Evolutionary conservation across 1,139 yeast genomes (phyloP).

Genomic region (Hansenula sp.): DNA sequence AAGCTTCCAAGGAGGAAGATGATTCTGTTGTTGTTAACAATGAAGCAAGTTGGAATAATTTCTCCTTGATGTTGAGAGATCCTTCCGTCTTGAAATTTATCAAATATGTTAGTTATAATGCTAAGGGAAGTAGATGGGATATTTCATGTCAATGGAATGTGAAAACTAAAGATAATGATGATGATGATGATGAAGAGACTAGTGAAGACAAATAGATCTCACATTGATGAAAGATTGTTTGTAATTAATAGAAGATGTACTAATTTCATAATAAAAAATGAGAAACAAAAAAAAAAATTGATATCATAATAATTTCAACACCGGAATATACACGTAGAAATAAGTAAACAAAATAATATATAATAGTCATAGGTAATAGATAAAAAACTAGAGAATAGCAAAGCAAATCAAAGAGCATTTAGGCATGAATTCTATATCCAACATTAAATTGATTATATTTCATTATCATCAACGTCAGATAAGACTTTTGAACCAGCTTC

Average conservation of each 20-base stretch:
- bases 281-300: background rate
- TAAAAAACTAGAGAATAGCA: background rate
- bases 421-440: too few relatives aligned
- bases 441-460: conserved; percentile 5
- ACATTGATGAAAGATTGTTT: too few relatives aligned
- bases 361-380: background rate
- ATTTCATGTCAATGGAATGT: conserved; percentile 78
- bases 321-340: too few relatives aligned
- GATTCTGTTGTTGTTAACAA: conserved; percentile 79
- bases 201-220: too few relatives aligned
- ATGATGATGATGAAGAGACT: conserved; percentile 26
- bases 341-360: background rate
- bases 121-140: conserved; percentile 95
- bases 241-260: too few relatives aligned
- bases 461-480: conserved; percentile 24
- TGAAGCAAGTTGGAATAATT: conserved; percentile 81
- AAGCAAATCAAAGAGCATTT: too few relatives aligned
- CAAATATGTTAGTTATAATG: conserved; percentile 85
- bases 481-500: conserved; percentile 37
- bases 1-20: conserved; percentile 44
- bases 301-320: background rate
- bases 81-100: conserved; percentile 82
- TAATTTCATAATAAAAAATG: too few relatives aligned
- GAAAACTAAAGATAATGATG: conserved; percentile 36
- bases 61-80: conserved; percentile 78